Evolutionary conservation across 2,329 filamentous ascomycete species (phyloP).

Genomic region (Neonectria magnoliae): DNA sequence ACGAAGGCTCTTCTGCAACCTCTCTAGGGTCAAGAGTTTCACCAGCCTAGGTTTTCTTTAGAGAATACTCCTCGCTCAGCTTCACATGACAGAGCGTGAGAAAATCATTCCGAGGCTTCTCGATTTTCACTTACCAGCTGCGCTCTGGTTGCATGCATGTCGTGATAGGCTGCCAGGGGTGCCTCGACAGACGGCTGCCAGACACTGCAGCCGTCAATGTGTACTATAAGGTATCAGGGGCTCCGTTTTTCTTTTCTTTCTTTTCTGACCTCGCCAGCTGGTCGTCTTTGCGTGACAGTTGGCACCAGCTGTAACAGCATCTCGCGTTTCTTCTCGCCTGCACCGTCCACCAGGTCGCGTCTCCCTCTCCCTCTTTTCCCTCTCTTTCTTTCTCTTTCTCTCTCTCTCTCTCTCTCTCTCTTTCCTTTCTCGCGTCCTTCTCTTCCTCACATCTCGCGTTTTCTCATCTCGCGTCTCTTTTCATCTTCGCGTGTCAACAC

Average conservation of each 20-base stretch:
- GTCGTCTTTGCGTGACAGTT: slow-evolving; percentile 34
- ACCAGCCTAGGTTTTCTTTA: not conserved
- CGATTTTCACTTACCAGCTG: slow-evolving; percentile 3
- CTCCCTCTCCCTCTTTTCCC: slow-evolving; percentile 5
- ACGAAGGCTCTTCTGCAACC: not conserved
- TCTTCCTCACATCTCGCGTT: slow-evolving; percentile 2
- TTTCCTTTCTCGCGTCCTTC: slow-evolving; percentile 6
- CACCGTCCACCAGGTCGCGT: slow-evolving; percentile 18
- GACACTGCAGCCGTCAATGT: not conserved
- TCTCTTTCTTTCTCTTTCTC: slow-evolving; percentile 12
- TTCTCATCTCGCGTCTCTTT: slow-evolving; percentile 15
- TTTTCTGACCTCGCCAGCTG: slow-evolving; percentile 27
- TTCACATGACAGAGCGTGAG: not conserved
- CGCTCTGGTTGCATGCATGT: slow-evolving; percentile 29
- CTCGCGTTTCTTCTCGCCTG: slow-evolving; percentile 24
- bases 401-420: slow-evolving; percentile 20
- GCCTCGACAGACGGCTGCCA: slow-evolving; percentile 5
- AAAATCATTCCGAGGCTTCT: not conserved
- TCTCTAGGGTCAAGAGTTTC: not conserved
- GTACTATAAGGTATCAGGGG: slow-evolving; percentile 26
- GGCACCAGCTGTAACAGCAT: slow-evolving; percentile 31
- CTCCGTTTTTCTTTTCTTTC: slow-evolving; percentile 14
- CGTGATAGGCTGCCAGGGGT: slow-evolving; percentile 31
- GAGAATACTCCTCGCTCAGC: not conserved
- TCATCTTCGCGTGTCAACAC: slow-evolving; percentile 1